phyloP scores from a whole-genome alignment of 176 grass and related monocot species.

The Bonia amplexicaulis region DNA sequence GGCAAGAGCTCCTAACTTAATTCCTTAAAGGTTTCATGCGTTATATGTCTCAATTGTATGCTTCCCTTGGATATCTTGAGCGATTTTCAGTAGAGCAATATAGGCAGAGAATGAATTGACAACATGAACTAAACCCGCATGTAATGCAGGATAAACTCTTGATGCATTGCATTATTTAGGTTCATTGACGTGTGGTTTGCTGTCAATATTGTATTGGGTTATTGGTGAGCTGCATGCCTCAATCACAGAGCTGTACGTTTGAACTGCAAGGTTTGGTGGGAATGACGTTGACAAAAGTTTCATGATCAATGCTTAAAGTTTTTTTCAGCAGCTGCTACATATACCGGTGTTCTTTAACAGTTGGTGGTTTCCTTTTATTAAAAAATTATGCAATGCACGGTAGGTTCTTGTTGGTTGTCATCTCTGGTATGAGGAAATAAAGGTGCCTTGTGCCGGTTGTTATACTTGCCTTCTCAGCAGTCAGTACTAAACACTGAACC shows the following conservation, averaged over 20 bases:
- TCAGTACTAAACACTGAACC: too few species aligned
- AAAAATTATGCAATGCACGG: too few species aligned
- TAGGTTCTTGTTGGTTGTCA: too few species aligned
- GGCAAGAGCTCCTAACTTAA: constrained; percentile 18
- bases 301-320: neutral
- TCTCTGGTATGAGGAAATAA: too few species aligned
- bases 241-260: neutral
- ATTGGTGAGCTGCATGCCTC: neutral
- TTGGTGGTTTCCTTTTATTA: neutral
- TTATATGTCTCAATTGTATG: neutral
- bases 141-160: neutral
- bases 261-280: constrained; percentile 3
- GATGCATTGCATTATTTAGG: neutral
- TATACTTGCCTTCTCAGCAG: too few species aligned
- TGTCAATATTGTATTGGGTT: neutral
- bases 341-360: neutral
- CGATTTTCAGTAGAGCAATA: neutral
- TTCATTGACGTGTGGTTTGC: neutral
- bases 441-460: too few species aligned
- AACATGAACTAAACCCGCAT: neutral
- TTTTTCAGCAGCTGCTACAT: neutral
- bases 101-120: neutral
- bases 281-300: neutral
- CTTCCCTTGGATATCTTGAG: neutral
- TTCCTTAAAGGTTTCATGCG: neutral